Evolutionary conservation across 495 filamentous ascomycete species (phyloP), one percentile per base, ranked within the genome.

Genomic region (Lasiosphaeria hispida): DNA sequence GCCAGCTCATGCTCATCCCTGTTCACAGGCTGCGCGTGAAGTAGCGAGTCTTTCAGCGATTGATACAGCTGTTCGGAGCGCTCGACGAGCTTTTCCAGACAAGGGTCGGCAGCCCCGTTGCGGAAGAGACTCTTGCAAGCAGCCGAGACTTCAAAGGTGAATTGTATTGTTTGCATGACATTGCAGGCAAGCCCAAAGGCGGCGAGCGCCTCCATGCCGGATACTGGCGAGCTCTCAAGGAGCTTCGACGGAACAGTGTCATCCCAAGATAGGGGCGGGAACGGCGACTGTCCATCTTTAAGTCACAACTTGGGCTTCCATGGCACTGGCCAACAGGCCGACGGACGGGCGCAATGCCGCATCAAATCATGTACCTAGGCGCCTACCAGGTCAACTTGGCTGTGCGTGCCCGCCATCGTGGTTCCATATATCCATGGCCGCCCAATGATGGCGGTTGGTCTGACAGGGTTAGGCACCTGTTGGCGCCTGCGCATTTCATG

Each of bases 111-210:
- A 10, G 47, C 55, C 17, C 67, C 64, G 10, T 50, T 55, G 0
- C 43, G 11, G 33, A 60, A 58, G 11, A 65, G 18, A 1, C 38
- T 17, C 13, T 48, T 59, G 40, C 37, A 58, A 11, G 48, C 2
- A 6, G 48, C 19, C 1, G 50, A 18, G 17, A 57, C 49, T 2
- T 67, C 48, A 11, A 52, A 43, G 35, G 65, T 47, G 38, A 65
- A 69, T 2, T 35, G n/a, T 4, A 73, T 54, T 1, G 65, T 45
- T 48, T 73, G 69, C 52, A 72, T 63, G 17, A 70, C 61, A 59
- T 64, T 65, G 63, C 65, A 66, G 33, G 65, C 69, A 33, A 73
- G 51, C n/a, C 60, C 56, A 30, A 73, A 52, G 37, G 63, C 67
- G 11, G 62, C 60, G 5, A 72, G 41, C 2, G 69, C 53, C 57